Conservation (phyloP, 1,284 basidiomycete species). For the Polyporus tsugae region DNA sequence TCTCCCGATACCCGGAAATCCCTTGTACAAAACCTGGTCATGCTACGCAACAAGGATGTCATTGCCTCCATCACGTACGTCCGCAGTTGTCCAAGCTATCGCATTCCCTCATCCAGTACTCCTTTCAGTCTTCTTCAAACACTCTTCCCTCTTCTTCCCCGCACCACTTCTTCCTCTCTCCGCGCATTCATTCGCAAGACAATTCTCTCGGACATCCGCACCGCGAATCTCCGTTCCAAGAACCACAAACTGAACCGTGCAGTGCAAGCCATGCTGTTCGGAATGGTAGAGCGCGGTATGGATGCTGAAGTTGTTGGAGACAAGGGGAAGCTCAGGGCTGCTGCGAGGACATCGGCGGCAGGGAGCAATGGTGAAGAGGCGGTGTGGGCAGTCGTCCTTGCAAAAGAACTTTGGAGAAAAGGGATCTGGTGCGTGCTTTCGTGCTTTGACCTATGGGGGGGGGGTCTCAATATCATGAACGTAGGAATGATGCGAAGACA, state of each 20-base stretch:
- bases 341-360: constrained; percentile 46
- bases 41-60: constrained; percentile 93
- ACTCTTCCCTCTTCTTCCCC: constrained; percentile 93
- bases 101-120: neutral
- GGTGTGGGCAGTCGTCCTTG: constrained; percentile 97
- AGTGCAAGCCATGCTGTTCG: constrained; percentile 95
- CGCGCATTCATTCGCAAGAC: constrained; percentile 92
- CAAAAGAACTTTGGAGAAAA: constrained; percentile 96
- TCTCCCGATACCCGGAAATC: constrained; percentile 83
- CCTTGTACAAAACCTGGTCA: constrained; percentile 89
- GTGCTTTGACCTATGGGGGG: neutral
- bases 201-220: constrained; percentile 95
- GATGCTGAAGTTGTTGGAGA: constrained; percentile 81
- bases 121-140: constrained; percentile 81
- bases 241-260: constrained; percentile 97
- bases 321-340: constrained; percentile 75
- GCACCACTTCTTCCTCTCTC: constrained; percentile 86
- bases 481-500: constrained; percentile 90
- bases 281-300: constrained; percentile 95
- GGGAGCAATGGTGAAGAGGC: constrained; percentile 80
- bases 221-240: constrained; percentile 88
- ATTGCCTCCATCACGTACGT: constrained; percentile 92
- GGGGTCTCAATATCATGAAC: neutral
- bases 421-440: constrained; percentile 78
- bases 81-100: constrained; percentile 1